phyloP scores from a whole-genome alignment of 306 rosid species.

The Hylodesmum podocarpum region DNA sequence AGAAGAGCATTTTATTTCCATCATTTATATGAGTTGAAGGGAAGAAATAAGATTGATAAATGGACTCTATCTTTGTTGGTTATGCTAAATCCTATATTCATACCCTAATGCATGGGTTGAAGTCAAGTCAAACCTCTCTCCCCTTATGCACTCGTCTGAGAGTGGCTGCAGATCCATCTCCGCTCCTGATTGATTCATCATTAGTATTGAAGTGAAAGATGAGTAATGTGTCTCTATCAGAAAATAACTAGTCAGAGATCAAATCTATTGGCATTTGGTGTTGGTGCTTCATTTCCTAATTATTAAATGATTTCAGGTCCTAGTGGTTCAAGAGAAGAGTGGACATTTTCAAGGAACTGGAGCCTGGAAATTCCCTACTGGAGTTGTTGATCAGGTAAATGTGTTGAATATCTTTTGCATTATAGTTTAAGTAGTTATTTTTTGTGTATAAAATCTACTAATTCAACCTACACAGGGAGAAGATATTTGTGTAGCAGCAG shows the following conservation, averaged over 20 bases:
- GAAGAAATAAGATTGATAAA: not conserved
- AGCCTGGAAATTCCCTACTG: conserved; percentile 86
- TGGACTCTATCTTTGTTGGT: conserved; percentile 10
- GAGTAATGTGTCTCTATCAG: not conserved
- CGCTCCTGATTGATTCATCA: not conserved
- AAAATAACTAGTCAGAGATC: not conserved
- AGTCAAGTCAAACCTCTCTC: not conserved
- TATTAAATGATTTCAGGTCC: conserved; percentile 44
- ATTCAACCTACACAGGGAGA: conserved; percentile 63
- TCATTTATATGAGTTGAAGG: not conserved
- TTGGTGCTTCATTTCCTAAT: conserved; percentile 1
- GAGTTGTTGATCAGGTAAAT: conserved; percentile 76
- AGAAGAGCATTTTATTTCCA: not conserved
- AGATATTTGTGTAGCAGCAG: conserved; percentile 74
- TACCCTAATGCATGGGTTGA: not conserved
- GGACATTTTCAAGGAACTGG: conserved; percentile 64
- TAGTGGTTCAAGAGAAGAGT: conserved; percentile 82
- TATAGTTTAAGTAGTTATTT: not conserved
- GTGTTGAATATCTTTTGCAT: not conserved
- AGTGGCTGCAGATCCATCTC: conserved; percentile 4
- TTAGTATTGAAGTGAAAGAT: not conserved
- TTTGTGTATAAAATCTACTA: conserved; percentile 19
- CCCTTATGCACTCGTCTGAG: not conserved
- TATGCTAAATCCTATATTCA: conserved; percentile 12
- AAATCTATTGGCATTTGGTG: not conserved